Evolutionary conservation across 2,329 filamentous ascomycete species (phyloP).

Genomic region (Alternaria ventricosa): DNA sequence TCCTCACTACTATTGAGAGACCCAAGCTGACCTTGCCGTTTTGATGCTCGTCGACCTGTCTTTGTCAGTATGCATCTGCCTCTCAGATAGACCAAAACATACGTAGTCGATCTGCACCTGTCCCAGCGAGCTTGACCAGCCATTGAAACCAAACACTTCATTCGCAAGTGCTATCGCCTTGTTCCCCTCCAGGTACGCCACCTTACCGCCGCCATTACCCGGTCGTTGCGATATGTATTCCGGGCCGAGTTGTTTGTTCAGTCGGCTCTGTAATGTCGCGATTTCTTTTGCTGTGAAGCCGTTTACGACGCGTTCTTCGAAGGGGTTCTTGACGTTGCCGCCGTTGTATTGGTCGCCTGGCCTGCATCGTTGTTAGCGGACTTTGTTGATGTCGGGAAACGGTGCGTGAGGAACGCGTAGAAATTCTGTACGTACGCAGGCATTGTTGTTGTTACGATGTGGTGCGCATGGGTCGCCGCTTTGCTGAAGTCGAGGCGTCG

Average conservation of each 20-base stretch:
- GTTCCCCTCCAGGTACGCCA: slow-evolving; percentile 94
- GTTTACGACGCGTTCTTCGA: slow-evolving; percentile 76
- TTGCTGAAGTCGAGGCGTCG: slow-evolving; percentile 31
- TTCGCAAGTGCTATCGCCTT: slow-evolving; percentile 96
- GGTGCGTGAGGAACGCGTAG: neutral
- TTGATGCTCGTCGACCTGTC: slow-evolving; percentile 77
- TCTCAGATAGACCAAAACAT: slow-evolving; percentile 28
- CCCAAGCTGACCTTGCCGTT: slow-evolving; percentile 83
- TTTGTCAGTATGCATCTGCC: slow-evolving; percentile 16
- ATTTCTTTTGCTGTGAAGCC: slow-evolving; percentile 91
- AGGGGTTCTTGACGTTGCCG: slow-evolving; percentile 70
- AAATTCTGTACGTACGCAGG: slow-evolving; percentile 41
- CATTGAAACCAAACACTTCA: slow-evolving; percentile 95
- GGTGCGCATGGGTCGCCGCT: slow-evolving; percentile 33
- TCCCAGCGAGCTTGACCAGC: slow-evolving; percentile 95
- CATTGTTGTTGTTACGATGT: slow-evolving; percentile 34
- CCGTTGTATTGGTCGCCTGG: slow-evolving; percentile 48
- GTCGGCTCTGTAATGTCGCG: slow-evolving; percentile 80
- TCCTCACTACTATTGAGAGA: slow-evolving; percentile 85
- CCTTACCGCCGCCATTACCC: slow-evolving; percentile 82
- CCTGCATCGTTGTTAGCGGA: slow-evolving; percentile 32
- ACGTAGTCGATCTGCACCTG: slow-evolving; percentile 94
- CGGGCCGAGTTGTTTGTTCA: slow-evolving; percentile 92
- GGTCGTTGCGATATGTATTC: slow-evolving; percentile 91
- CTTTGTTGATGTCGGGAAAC: neutral